These are phyloP conservation scores for Saccharum spontaneum DNA, from an alignment of 176 grass and related monocot species.

Conservation along the genomic window DNA sequence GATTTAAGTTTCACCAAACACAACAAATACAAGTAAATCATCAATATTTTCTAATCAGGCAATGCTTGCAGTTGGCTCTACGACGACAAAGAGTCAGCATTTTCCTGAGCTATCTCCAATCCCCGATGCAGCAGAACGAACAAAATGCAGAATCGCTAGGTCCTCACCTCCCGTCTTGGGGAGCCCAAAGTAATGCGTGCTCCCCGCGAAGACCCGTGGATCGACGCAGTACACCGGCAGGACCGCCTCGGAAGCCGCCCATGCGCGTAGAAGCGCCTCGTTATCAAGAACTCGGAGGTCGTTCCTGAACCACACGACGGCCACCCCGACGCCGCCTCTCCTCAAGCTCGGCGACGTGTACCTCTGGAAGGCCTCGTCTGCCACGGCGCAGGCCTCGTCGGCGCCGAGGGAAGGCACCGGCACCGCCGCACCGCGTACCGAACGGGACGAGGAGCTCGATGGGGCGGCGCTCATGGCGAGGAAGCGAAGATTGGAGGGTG, in stretches of 20 bases:
- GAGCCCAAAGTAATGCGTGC: constrained; percentile 78
- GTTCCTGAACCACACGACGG: constrained; percentile 82
- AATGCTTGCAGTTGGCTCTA: not conserved
- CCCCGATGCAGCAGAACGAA: not conserved
- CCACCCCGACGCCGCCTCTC: constrained; percentile 43
- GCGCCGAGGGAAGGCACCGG: constrained; percentile 55
- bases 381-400: constrained; percentile 35
- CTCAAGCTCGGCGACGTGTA: constrained; percentile 44
- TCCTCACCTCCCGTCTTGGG: constrained; percentile 80
- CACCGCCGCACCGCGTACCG: not conserved
- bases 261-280: constrained; percentile 59
- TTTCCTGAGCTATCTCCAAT: not conserved
- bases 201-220: constrained; percentile 49
- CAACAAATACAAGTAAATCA: not conserved
- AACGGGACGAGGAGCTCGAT: constrained; percentile 9
- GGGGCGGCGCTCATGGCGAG: constrained; percentile 42
- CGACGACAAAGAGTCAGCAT: not conserved
- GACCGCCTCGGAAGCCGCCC: constrained; percentile 57
- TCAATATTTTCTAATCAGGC: not conserved
- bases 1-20: not conserved
- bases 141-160: not conserved
- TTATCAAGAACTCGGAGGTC: constrained; percentile 85
- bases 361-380: constrained; percentile 49
- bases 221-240: constrained; percentile 84
- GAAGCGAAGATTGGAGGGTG: constrained; percentile 14